Conservation (phyloP, 2,329 filamentous ascomycete genomes). For the Tothia fuscella region DNA sequence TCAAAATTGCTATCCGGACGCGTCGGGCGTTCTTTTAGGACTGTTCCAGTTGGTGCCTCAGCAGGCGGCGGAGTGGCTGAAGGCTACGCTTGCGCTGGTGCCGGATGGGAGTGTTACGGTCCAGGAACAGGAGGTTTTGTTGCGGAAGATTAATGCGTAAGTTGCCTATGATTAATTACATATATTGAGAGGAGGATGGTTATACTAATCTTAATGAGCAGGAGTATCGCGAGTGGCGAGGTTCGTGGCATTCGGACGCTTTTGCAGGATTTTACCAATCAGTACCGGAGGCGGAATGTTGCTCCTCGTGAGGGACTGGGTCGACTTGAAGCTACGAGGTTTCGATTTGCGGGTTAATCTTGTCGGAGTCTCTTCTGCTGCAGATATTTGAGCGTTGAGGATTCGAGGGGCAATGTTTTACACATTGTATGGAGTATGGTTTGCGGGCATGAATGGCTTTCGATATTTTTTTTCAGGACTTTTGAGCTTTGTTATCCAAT, state of each 20-base stretch:
- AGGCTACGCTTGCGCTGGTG: constrained; percentile 70
- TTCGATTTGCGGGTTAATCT: constrained; percentile 54
- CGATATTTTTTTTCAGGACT: too few species aligned
- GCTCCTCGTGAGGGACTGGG: constrained; percentile 89
- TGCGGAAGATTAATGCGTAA: constrained; percentile 63
- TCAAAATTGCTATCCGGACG: constrained; percentile 87
- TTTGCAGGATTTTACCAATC: constrained; percentile 93
- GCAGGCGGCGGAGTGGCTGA: constrained; percentile 71
- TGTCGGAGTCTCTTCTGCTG: too few species aligned
- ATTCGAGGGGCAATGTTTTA: too few species aligned
- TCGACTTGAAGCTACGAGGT: constrained; percentile 72
- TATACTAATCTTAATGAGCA: constrained; percentile 7
- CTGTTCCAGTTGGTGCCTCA: constrained; percentile 78
- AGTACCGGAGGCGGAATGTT: constrained; percentile 84
- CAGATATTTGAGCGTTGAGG: too few species aligned
- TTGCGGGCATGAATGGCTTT: too few species aligned
- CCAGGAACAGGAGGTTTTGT: constrained; percentile 67
- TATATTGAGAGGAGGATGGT: not conserved
- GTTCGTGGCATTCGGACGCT: constrained; percentile 71
- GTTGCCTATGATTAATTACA: constrained; percentile 5
- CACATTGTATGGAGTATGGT: too few species aligned
- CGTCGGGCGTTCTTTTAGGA: constrained; percentile 79
- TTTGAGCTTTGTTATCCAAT: too few species aligned
- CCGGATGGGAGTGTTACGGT: constrained; percentile 71
- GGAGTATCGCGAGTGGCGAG: constrained; percentile 52